Base-by-base conservation (phyloP, 116 monocot species). In the Posidonia oceanica region DNA sequence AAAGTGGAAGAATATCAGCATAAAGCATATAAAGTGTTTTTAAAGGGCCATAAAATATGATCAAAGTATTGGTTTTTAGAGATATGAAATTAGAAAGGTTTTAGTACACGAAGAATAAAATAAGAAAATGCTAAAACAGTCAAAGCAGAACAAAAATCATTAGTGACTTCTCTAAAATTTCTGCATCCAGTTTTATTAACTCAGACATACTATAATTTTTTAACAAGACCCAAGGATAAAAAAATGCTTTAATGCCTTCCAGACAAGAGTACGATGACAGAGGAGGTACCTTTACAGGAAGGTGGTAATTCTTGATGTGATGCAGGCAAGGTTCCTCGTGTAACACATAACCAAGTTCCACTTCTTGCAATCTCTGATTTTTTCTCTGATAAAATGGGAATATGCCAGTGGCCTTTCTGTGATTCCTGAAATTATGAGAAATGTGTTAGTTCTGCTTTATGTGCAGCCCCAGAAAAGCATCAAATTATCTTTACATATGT, bases 291-390 rank as follows among this genome's bases (percentile, higher is more conserved):
- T 69, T 39, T 56, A 56, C 16, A 14, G 17, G 69, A 29, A 54
- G 38, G 23, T 69, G 55, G 36, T n/a, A 7, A 17, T 57, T 69
- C 56, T 18, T 10, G 18, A 4, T 14, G 14, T 40, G 57, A 54
- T 38, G 57, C 1, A 36, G 52, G 52, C 3, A 21, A 68, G 15
- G 21, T 68, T 15, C 29, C 12, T 3, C 76, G 59, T 21, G 70
- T 76, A 42, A 76, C 61, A 59, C 76, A 76, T n/a, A 76, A 62
- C 76, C 76, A 76, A 21, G 63, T 63, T 52, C 13, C 8, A 54
- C 36, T 52, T 53, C 63, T 65, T 29, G 17, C 64, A 23, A 14
- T 22, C 39, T 61, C 70, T 14, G 59, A 22, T 39, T 75, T 40
- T 16, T 69, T 11, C 36, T 75, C 75, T 40, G 22, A 60, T 52